Conservation (phyloP, 169 alveolate genomes). For the Pseudocohnilembus persalinus region DNA sequence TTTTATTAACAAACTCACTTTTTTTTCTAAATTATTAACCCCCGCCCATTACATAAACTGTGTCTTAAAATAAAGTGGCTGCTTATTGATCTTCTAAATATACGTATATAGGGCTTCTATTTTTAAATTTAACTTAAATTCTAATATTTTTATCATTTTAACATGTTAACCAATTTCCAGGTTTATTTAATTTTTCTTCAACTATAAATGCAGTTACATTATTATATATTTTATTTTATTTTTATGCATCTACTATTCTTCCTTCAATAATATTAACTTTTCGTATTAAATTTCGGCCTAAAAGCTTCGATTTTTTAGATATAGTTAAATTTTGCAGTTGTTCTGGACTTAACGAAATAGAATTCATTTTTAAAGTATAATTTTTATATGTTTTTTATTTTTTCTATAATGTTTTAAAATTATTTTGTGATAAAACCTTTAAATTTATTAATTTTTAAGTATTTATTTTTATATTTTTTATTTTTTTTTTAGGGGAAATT, state of each 20-base stretch:
- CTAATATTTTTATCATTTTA: neutral
- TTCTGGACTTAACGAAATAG: neutral
- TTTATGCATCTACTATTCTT: neutral
- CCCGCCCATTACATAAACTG: neutral
- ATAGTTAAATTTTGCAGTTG: neutral
- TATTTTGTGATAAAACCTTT: too few relatives aligned
- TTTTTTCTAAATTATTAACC: neutral
- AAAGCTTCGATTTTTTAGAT: neutral
- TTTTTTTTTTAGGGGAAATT: too few relatives aligned
- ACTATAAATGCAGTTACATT: neutral
- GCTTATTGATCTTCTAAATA: neutral
- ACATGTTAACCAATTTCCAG: neutral
- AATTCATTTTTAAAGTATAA: neutral
- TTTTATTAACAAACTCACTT: neutral
- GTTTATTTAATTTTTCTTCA: neutral
- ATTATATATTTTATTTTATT: too few relatives aligned
- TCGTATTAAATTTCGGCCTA: neutral
- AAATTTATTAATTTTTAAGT: too few relatives aligned
- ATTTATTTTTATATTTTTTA: too few relatives aligned
- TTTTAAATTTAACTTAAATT: neutral
- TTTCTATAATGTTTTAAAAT: too few relatives aligned
- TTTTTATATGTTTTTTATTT: too few relatives aligned
- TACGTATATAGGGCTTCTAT: neutral
- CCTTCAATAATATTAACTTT: neutral
- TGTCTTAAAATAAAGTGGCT: neutral